phyloP scores from a whole-genome alignment of 495 filamentous ascomycete species.

The Margaritispora aquatica region DNA sequence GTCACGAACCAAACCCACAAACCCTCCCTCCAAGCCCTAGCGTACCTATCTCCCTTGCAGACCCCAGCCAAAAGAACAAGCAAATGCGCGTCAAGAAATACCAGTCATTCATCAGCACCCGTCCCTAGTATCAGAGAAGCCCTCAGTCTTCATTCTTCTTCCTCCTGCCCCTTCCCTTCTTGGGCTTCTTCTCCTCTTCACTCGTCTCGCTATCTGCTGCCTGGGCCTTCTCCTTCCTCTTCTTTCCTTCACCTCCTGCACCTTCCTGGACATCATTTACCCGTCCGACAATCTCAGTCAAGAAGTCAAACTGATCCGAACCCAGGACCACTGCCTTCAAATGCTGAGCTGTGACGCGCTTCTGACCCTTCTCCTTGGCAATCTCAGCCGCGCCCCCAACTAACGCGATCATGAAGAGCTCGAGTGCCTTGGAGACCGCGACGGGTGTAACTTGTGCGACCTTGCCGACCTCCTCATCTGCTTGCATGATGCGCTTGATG shows the following conservation, averaged over 20 bases:
- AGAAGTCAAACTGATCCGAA: conserved; percentile 88
- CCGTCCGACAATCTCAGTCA: conserved; percentile 83
- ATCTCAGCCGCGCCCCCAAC: conserved; percentile 81
- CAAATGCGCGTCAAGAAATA: too few relatives aligned
- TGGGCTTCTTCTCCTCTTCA: conserved; percentile 16
- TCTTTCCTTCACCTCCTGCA: conserved; percentile 12
- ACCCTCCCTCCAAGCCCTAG: too few relatives aligned
- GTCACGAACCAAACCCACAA: too few relatives aligned
- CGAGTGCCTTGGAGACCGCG: conserved; percentile 87
- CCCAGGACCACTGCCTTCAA: conserved; percentile 82
- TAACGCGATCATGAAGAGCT: conserved; percentile 94
- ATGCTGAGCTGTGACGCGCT: conserved; percentile 84
- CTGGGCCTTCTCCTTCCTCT: conserved; percentile 14
- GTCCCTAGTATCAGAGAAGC: too few relatives aligned
- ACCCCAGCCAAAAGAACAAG: too few relatives aligned
- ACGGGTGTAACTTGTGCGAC: conserved; percentile 95
- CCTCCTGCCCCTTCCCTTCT: conserved; percentile 22
- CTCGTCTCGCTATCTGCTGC: conserved; percentile 9
- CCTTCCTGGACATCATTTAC: conserved; percentile 63
- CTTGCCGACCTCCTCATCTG: conserved; percentile 97
- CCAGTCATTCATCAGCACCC: background rate
- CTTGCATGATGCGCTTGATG: conserved; percentile 99
- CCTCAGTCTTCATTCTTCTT: conserved; percentile 22
- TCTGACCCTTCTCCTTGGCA: conserved; percentile 73
- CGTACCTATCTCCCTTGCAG: too few relatives aligned